A percentile compares a stretch with the other conserved stretches of the same genome.
phyloP scores from a whole-genome alignment of 306 rosid genomes.

The Fragaria nilgerrensis region DNA sequence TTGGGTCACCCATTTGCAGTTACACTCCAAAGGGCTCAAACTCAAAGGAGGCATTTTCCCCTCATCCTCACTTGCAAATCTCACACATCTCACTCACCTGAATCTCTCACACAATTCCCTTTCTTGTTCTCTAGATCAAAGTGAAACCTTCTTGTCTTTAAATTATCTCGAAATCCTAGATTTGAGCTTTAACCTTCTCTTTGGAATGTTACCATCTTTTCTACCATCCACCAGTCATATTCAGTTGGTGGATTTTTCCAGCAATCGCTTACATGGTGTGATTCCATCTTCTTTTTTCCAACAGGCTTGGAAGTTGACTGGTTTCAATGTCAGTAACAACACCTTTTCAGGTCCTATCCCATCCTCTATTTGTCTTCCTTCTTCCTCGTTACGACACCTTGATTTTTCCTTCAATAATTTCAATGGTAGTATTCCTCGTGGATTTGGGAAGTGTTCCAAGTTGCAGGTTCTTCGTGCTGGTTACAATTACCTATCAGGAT shows the following conservation, averaged over 20 bases:
- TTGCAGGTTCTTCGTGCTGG: constrained; percentile 7
- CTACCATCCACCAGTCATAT: background rate
- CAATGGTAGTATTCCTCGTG: background rate
- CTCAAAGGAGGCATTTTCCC: background rate
- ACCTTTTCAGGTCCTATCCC: background rate
- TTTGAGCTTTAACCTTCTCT: constrained; percentile 9
- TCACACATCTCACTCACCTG: background rate
- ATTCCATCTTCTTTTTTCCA: background rate
- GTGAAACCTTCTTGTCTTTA: background rate
- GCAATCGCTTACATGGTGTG: background rate
- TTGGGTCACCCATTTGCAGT: background rate
- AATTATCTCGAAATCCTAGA: background rate
- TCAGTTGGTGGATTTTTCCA: constrained; percentile 18
- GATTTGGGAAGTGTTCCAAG: constrained; percentile 1
- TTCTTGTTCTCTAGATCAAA: background rate
- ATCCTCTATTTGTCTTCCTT: background rate
- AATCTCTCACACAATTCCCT: constrained; percentile 10
- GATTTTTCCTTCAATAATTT: background rate
- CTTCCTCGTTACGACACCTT: constrained; percentile 1
- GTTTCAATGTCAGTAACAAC: constrained; percentile 12
- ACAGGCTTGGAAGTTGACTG: background rate
- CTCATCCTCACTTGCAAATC: constrained; percentile 2
- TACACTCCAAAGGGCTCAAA: constrained; percentile 8
- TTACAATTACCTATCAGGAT: constrained; percentile 1
- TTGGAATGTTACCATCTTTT: background rate